Conservation (phyloP, 2,329 filamentous ascomycete genomes). For the Allantophomopsis cytisporea region DNA sequence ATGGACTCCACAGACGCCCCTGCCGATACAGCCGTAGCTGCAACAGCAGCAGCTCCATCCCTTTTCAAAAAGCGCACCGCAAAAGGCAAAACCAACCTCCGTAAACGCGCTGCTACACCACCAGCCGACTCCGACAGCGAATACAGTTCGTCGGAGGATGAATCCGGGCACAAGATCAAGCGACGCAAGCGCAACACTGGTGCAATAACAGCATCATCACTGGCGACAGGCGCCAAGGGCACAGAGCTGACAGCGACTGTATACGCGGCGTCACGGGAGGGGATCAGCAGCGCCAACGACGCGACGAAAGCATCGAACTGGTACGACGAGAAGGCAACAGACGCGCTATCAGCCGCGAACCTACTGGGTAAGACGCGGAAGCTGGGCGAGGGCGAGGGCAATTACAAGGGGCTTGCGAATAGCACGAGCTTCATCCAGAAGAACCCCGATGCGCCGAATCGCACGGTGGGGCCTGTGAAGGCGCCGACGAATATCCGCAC, state of each 20-base stretch:
- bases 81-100: constrained; percentile 63
- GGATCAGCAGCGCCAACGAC: constrained; percentile 61
- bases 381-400: constrained; percentile 40
- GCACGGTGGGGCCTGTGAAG: constrained; percentile 74
- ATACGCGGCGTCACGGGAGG: constrained; percentile 45
- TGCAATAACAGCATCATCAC: constrained; percentile 51
- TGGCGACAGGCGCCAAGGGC: constrained; percentile 20
- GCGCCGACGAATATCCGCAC: constrained; percentile 81
- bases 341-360: constrained; percentile 28
- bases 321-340: constrained; percentile 60
- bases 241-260: constrained; percentile 35
- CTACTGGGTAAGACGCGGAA: constrained; percentile 42
- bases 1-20: background rate
- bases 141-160: constrained; percentile 64
- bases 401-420: constrained; percentile 64
- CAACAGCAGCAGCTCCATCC: constrained; percentile 25
- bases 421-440: constrained; percentile 63
- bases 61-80: constrained; percentile 78
- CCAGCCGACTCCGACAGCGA: constrained; percentile 47
- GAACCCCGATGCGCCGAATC: constrained; percentile 59
- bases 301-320: constrained; percentile 83
- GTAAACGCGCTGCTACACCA: constrained; percentile 71
- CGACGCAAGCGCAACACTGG: constrained; percentile 57
- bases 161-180: constrained; percentile 66
- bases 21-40: background rate